These are phyloP conservation scores for Teratosphaeria destructans DNA, from an alignment of 2,329 filamentous ascomycete genomes.

Conservation along the genomic window DNA sequence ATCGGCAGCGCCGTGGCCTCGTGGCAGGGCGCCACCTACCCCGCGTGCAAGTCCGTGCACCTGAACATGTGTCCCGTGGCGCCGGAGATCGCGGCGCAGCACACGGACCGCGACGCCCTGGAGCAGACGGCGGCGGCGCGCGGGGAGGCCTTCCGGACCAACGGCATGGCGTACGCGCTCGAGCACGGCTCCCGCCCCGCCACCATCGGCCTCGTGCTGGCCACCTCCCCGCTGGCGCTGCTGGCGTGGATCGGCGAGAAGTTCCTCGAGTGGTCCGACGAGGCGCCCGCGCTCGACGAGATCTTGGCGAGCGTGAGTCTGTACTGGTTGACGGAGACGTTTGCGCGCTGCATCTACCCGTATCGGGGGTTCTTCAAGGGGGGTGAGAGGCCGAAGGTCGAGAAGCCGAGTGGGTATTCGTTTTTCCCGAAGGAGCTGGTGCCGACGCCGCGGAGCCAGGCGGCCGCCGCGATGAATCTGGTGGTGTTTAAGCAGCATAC, in stretches of 20 bases:
- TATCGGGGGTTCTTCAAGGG: constrained; percentile 28
- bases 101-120: constrained; percentile 11
- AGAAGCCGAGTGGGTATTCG: constrained; percentile 35
- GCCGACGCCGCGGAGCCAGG: constrained; percentile 28
- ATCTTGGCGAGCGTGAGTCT: constrained; percentile 42
- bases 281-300: constrained; percentile 28
- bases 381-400: constrained; percentile 17
- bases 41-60: constrained; percentile 15
- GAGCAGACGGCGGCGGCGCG: constrained; percentile 32
- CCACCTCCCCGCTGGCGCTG: constrained; percentile 45
- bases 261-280: constrained; percentile 45
- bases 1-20: constrained; percentile 36
- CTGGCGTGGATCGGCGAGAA: constrained; percentile 49
- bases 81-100: constrained; percentile 1
- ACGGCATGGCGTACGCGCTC: constrained; percentile 40
- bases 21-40: constrained; percentile 19
- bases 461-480: constrained; percentile 25
- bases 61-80: constrained; percentile 14
- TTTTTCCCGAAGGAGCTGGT: constrained; percentile 35
- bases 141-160: constrained; percentile 29
- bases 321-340: constrained; percentile 40
- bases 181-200: constrained; percentile 46
- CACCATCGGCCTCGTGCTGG: constrained; percentile 47
- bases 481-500: constrained; percentile 30
- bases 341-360: constrained; percentile 36